Evolutionary conservation across 202 grass and related monocot species (phyloP).

Genomic region (Hordeum pubiflorum): DNA sequence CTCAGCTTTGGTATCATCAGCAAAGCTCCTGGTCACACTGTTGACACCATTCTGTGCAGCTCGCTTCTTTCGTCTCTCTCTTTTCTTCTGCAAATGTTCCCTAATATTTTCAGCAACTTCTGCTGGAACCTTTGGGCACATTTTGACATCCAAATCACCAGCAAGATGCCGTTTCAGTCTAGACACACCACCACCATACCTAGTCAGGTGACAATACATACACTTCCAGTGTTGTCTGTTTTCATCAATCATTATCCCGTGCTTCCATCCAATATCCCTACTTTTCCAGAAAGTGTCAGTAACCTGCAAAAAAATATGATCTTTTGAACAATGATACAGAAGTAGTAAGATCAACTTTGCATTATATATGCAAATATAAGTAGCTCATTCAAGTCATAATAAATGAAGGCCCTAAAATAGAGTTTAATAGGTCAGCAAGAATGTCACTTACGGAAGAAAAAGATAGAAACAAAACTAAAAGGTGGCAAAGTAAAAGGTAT

Average conservation of each 20-base stretch:
- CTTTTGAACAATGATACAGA: neutral
- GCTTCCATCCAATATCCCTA: constrained; percentile 78
- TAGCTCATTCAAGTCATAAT: constrained; percentile 18
- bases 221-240: constrained; percentile 79
- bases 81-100: constrained; percentile 51
- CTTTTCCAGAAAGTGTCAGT: constrained; percentile 40
- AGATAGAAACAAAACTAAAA: neutral
- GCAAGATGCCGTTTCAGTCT: constrained; percentile 82
- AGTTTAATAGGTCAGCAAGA: neutral
- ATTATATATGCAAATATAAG: constrained; percentile 19
- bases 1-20: constrained; percentile 11
- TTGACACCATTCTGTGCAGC: constrained; percentile 19
- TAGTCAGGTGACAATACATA: constrained; percentile 70
- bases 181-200: constrained; percentile 81
- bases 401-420: constrained; percentile 21
- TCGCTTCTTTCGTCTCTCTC: constrained; percentile 40
- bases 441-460: neutral
- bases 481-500: neutral
- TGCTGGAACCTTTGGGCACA: constrained; percentile 63
- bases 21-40: constrained; percentile 22
- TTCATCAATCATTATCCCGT: constrained; percentile 77
- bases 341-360: constrained; percentile 1
- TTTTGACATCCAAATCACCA: constrained; percentile 76
- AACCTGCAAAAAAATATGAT: constrained; percentile 43
- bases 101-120: constrained; percentile 47